Base-by-base conservation (phyloP, 2,329 filamentous ascomycete species). In the Beauveria pseudobassiana region DNA sequence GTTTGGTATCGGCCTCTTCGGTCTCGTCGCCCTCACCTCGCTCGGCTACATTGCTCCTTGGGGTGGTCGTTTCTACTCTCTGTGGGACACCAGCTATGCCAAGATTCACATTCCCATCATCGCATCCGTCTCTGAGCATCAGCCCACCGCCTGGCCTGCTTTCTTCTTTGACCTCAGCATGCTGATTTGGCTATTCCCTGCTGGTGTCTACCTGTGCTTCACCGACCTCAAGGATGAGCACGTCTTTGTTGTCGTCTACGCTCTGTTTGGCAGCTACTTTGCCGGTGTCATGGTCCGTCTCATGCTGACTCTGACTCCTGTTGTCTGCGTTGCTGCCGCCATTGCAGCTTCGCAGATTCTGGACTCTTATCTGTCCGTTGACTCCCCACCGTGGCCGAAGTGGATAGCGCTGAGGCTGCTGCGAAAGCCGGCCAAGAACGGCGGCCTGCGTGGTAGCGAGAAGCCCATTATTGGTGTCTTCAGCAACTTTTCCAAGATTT, bases 71-170 rank as follows among this genome's bases (percentile, higher is more conserved):
- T 99, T 99, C 84, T 99, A 99, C 80, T 99, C 96, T 24, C 86
- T 99, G 38, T 99, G 93, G 92, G 96, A 99, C 74, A 99, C 95
- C 6, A 89, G 91, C 69, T 99, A 99, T 73, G 60, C 95, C 70
- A 99, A 99, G 82, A 96, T 98, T 66, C 95, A 99, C 72, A 99
- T 99, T 72, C 95, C 95, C 64, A 99, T 99, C 73, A 99, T 99
- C 74, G 95, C 95, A 3, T 99, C 95, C n/a, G 95, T 99, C 52
- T 99, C 95, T 1, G 95, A 99, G 78, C 95, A 99, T 79, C 95
- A 99, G 78, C 95, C 95, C 60, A 99, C 95, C 43, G 95, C 95
- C 49, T 99, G 95, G 95, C 95, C 95, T 2, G 91, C 96, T 18
- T 99, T 97, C 83, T 99, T 99, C 81, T 99, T 99, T 75, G 95